Base-by-base conservation (phyloP, 1,284 basidiomycete genomes). In the Irpex lacteus region DNA sequence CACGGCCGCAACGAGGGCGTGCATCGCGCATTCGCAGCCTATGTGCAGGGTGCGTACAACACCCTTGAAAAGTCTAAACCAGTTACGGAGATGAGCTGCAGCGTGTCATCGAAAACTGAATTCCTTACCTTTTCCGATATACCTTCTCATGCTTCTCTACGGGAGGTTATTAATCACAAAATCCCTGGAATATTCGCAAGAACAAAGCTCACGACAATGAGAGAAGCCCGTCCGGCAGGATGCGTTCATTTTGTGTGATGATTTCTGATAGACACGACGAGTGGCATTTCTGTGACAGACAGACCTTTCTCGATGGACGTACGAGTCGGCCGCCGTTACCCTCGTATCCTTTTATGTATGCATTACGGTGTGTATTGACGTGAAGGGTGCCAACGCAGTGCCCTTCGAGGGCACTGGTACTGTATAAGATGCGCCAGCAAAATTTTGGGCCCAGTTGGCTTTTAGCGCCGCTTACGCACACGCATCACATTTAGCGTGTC, bases 61-160 rank as follows among this genome's bases (percentile, higher is more conserved):
- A 34, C 37, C 37, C 37, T 32, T 59, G 62, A 55, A 63, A 63
- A 63, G 62, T 37, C 57, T 63, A 63, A 63, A 63, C 36, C 32
- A 34, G 36, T 32, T 19, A 44, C 57, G 62, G 61, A 63, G 21
- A 63, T 63, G 54, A 62, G 21, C 49, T 61, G 38, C 26, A 53
- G 54, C 54, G 54, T 56, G 54, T 56, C 3, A 26, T 36, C 18
- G 54, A 32, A 26, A 54, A 55, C 9, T 37, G 32, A 11, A 59
- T 63, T 59, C 62, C 62, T 59, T 19, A 59, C 57, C 50, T 34
- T 59, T 59, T 58, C 60, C 60, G 60, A 52, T 19, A 32, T 53
- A 60, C 47, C 50, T 34, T 52, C 38, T 52, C 19, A 18, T 15
- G 47, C 18, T 60, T 60, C 59, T 49, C 26, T 36, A 60, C 18